phyloP scores from a whole-genome alignment of 495 filamentous ascomycete species.

The Niebla homalea region DNA sequence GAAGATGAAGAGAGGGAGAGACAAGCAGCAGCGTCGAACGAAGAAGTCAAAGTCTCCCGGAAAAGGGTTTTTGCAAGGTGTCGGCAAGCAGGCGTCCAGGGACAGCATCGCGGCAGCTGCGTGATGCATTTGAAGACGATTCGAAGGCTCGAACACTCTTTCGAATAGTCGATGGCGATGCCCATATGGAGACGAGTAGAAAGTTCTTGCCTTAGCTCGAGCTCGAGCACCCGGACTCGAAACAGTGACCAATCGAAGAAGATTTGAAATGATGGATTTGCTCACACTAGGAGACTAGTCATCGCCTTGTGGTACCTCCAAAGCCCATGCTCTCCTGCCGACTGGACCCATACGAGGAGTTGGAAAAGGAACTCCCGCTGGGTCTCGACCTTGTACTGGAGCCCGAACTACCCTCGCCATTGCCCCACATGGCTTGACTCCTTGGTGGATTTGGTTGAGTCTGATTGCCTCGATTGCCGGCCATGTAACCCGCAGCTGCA shows the following conservation, averaged over 20 bases:
- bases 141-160: background rate
- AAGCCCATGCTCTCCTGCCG: constrained; percentile 77
- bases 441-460: constrained; percentile 17
- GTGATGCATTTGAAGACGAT: background rate
- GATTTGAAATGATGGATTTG: background rate
- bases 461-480: constrained; percentile 39
- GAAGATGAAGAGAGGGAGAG: constrained; percentile 11
- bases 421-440: constrained; percentile 13
- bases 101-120: background rate
- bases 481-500: constrained; percentile 55
- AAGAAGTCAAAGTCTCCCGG: background rate
- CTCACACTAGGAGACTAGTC: background rate
- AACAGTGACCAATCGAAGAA: background rate
- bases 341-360: constrained; percentile 35
- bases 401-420: constrained; percentile 39
- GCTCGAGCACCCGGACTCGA: background rate
- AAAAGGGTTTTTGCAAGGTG: background rate
- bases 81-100: background rate
- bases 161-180: background rate
- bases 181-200: background rate
- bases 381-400: constrained; percentile 25
- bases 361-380: constrained; percentile 27
- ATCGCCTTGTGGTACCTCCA: constrained; percentile 73
- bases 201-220: background rate
- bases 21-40: background rate